Evolutionary conservation across 192 early-diverging fungal genomes (phyloP).

Genomic region (Dissophora globulifera): DNA sequence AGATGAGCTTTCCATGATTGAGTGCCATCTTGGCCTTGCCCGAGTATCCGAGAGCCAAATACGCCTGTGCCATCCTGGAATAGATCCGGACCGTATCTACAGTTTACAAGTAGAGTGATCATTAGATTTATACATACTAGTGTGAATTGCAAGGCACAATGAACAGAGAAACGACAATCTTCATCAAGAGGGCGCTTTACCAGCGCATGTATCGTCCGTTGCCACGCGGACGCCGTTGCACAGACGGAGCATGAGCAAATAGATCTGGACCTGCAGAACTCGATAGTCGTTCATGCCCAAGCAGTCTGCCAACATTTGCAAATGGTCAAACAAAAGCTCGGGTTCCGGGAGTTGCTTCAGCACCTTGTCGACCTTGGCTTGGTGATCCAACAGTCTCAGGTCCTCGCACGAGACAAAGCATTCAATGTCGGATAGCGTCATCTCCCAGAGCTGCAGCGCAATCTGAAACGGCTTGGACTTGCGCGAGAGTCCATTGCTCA

Average conservation of each 20-base stretch:
- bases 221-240: slow-evolving; percentile 59
- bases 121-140: too few species aligned
- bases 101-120: too few species aligned
- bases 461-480: slow-evolving; percentile 57
- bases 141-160: too few species aligned
- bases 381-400: slow-evolving; percentile 1
- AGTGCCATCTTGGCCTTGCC: slow-evolving; percentile 74
- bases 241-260: slow-evolving; percentile 66
- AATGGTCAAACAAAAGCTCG: slow-evolving; percentile 60
- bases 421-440: slow-evolving; percentile 57
- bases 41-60: slow-evolving; percentile 76
- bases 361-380: slow-evolving; percentile 32
- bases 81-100: slow-evolving; percentile 61
- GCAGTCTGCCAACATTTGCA: slow-evolving; percentile 69
- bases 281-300: slow-evolving; percentile 67
- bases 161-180: too few species aligned
- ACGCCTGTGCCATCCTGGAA: slow-evolving; percentile 63
- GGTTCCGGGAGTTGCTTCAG: slow-evolving; percentile 57
- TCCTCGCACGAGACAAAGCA: slow-evolving; percentile 42
- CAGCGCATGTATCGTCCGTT: slow-evolving; percentile 33
- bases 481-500: slow-evolving; percentile 32
- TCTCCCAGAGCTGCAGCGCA: slow-evolving; percentile 71
- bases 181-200: too few species aligned
- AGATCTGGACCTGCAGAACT: slow-evolving; percentile 63
- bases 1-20: slow-evolving; percentile 55